Evolutionary conservation across 345 rosid genomes (phyloP).

Genomic region (Eucalyptus viminalis): DNA sequence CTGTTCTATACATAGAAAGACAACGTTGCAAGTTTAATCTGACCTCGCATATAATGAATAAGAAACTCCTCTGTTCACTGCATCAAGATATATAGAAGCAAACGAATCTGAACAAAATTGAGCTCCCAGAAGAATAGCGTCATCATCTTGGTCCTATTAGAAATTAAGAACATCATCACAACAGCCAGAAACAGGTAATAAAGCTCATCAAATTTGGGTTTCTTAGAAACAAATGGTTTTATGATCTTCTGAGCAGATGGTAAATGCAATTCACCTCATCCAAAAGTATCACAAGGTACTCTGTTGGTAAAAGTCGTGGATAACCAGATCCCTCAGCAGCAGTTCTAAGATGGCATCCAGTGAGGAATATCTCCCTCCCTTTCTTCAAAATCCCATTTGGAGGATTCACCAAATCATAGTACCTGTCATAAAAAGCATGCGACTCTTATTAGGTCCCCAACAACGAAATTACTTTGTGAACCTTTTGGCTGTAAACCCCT

Average conservation of each 20-base stretch:
- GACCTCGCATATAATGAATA: constrained; percentile 88
- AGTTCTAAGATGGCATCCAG: constrained; percentile 88
- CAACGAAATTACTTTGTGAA: not conserved
- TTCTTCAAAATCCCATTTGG: constrained; percentile 62
- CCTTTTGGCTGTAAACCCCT: not conserved
- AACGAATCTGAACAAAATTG: constrained; percentile 83
- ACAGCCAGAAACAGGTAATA: not conserved
- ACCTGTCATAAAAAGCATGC: constrained; percentile 7
- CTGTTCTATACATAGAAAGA: not conserved
- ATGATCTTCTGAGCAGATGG: not conserved
- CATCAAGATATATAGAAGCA: constrained; percentile 63
- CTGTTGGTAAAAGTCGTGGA: constrained; percentile 87
- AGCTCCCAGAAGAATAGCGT: constrained; percentile 70
- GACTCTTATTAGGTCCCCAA: not conserved
- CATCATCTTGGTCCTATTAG: constrained; percentile 78
- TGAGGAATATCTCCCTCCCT: constrained; percentile 82
- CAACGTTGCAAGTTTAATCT: not conserved
- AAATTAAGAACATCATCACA: not conserved
- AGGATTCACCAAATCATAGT: constrained; percentile 75
- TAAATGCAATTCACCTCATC: constrained; percentile 49
- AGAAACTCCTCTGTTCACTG: constrained; percentile 38
- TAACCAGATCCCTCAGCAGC: constrained; percentile 81
- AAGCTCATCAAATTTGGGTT: not conserved
- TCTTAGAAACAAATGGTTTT: not conserved
- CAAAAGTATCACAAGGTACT: constrained; percentile 76